Percentiles rank a stretch among this genome's conserved stretches.
These are phyloP conservation scores for Epichloe coenophiala DNA, from an alignment of 2,329 filamentous ascomycete species.

Conservation along the genomic window DNA sequence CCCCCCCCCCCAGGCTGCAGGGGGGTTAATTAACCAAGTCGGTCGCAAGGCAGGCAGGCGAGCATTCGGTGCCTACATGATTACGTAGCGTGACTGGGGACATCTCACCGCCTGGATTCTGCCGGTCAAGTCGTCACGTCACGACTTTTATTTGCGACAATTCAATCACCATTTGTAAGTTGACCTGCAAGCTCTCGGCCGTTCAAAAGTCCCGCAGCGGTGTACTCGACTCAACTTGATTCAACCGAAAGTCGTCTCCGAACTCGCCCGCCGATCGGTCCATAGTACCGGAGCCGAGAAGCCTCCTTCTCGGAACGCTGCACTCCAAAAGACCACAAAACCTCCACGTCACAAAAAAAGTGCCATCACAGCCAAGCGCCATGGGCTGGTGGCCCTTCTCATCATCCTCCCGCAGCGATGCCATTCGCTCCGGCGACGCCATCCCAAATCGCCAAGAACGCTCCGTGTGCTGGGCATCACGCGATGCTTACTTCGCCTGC, in stretches of 20 bases:
- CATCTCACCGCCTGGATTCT: slow-evolving; percentile 1
- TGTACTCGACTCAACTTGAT: not conserved
- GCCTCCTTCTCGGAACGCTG: too few species aligned
- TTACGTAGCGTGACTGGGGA: too few species aligned
- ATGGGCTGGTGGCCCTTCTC: slow-evolving; percentile 37
- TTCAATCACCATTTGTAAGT: too few species aligned
- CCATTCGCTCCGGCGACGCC: slow-evolving; percentile 37
- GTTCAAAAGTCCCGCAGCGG: too few species aligned
- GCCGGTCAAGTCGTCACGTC: not conserved
- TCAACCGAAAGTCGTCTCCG: too few species aligned
- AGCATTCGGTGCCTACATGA: too few species aligned
- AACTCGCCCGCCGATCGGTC: too few species aligned
- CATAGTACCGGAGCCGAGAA: too few species aligned
- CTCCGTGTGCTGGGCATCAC: slow-evolving; percentile 74
- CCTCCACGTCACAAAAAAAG: not conserved
- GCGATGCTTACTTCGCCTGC: slow-evolving; percentile 80
- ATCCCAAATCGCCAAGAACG: slow-evolving; percentile 79
- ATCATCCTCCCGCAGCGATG: slow-evolving; percentile 32
- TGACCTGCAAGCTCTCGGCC: too few species aligned
- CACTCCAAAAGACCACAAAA: not conserved
- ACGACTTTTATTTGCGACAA: not conserved
- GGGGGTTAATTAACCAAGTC: too few species aligned
- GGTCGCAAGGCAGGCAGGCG: too few species aligned
- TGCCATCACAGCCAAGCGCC: not conserved
- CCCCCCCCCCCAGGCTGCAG: too few species aligned